Percentiles rank a stretch among this genome's conserved stretches.
Conservation (phyloP, 2,329 filamentous ascomycete genomes). For the Pseudogymnoascus verrucosus region DNA sequence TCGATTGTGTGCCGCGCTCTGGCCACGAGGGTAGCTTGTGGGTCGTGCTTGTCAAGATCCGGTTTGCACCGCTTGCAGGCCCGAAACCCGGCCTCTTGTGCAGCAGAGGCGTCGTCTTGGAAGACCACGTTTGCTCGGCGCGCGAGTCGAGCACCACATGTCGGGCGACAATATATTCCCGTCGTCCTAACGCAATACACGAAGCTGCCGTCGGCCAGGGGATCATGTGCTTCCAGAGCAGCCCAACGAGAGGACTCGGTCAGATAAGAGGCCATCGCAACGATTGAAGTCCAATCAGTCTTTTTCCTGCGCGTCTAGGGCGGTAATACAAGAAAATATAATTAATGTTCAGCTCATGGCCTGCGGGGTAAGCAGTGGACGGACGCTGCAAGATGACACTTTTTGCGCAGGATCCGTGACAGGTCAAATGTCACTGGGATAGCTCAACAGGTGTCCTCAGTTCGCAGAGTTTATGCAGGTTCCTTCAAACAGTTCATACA, state of each 20-base stretch:
- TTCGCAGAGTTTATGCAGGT: neutral
- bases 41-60: constrained; percentile 29
- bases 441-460: constrained; percentile 3
- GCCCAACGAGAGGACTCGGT: constrained; percentile 18
- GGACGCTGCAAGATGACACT: neutral
- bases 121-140: constrained; percentile 53
- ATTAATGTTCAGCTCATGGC: neutral
- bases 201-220: constrained; percentile 34
- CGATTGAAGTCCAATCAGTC: constrained; percentile 6
- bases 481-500: constrained; percentile 8
- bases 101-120: constrained; percentile 38
- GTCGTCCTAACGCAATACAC: constrained; percentile 43
- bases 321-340: constrained; percentile 2
- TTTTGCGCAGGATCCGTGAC: neutral
- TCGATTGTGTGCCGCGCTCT: constrained; percentile 25
- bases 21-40: constrained; percentile 36
- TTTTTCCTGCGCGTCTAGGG: constrained; percentile 3
- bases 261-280: neutral
- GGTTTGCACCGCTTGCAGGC: constrained; percentile 52
- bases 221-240: constrained; percentile 28
- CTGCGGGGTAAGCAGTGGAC: neutral
- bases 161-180: constrained; percentile 51
- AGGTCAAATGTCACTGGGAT: constrained; percentile 3
- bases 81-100: constrained; percentile 41
- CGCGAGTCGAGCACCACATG: constrained; percentile 52